Base-by-base conservation (phyloP, 257 asterid species). In the Ligustrum vulgare region DNA sequence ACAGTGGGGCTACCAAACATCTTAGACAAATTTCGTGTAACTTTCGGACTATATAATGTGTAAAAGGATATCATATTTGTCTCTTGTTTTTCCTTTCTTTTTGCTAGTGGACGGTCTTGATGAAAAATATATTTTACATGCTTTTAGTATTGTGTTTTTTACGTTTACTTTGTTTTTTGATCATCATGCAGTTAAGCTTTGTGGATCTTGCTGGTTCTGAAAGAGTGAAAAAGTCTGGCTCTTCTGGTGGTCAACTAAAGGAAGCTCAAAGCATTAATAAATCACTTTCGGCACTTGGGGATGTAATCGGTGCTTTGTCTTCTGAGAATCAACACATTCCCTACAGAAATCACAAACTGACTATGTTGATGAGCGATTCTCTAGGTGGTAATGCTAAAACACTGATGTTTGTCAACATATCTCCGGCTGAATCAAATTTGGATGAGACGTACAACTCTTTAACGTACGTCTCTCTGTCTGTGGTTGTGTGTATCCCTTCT, bases 161-260 rank as follows among this genome's bases (percentile, higher is more conserved):
- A 16, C 0, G 18, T 36, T 20, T 18, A 56, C 47, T 64, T 60
- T 20, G 8, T 35, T 20, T 41, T 69, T 62, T 78, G 54, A 33
- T 74, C 36, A 67, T 56, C 60, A 23, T 83, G 83, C 96, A 95
- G 99, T 81, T 95, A 69, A 95, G 99, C 81, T 95, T 95, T 78
- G 99, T 93, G 45, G 99, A 95, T 86, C 97, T 95, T 74, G 98
- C 99, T 75, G 99, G 99, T 72, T 95, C 99, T 0, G 98, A 95
- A 83, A 88, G 99, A 83, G 83, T 93, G 25, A 95, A 95, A 78
- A 95, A 95, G 69, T 95, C 98, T 0, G 98, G 99, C 58, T 95
- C 99, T 78, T 83, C 92, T 6, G 98, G 99, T 23, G 89, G 78
- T 70, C 96, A 93, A 70, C 76, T 95, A 58, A 95, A 91, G 84